Conservation (phyloP, 1,284 basidiomycete genomes). For the Agaricales sp. region DNA sequence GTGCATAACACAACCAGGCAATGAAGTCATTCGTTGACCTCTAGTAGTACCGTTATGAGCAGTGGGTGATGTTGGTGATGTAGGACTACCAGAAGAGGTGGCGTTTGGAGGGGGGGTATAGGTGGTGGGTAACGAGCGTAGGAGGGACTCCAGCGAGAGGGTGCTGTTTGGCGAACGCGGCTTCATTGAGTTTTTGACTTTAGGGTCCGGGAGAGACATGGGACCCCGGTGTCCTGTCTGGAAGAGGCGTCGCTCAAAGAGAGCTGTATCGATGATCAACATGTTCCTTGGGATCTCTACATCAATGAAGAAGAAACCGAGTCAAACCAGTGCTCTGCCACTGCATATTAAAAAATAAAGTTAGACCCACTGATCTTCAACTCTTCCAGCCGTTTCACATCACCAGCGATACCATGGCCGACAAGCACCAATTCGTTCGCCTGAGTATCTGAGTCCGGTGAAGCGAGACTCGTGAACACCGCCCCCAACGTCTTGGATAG, state of each 20-base stretch:
- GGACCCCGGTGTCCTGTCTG: conserved; percentile 39
- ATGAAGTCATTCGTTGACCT: conserved; percentile 16
- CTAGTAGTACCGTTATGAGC: conserved; percentile 7
- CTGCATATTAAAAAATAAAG: conserved; percentile 2
- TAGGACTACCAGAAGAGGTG: conserved; percentile 6
- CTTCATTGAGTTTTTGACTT: conserved; percentile 37
- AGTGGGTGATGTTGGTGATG: conserved; percentile 6
- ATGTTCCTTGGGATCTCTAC: conserved; percentile 67
- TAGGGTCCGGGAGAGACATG: too few species aligned
- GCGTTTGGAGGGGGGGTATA: conserved; percentile 8
- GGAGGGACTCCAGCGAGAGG: conserved; percentile 43
- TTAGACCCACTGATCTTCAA: conserved; percentile 64
- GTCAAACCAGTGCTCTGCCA: conserved; percentile 8
- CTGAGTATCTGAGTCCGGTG: conserved; percentile 67
- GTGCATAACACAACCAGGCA: conserved; percentile 36
- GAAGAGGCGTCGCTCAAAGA: conserved; percentile 53
- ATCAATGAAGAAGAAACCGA: conserved; percentile 15
- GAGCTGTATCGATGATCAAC: conserved; percentile 56
- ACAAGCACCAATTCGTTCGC: conserved; percentile 70
- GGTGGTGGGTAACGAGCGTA: conserved; percentile 35
- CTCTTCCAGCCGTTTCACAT: conserved; percentile 54
- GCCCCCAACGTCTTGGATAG: conserved; percentile 67
- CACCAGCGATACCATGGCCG: conserved; percentile 49
- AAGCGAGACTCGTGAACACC: conserved; percentile 66
- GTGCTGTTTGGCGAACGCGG: conserved; percentile 36